Evolutionary conservation across 169 alveolate genomes (phyloP).

Genomic region (Miamiensis avidus): DNA sequence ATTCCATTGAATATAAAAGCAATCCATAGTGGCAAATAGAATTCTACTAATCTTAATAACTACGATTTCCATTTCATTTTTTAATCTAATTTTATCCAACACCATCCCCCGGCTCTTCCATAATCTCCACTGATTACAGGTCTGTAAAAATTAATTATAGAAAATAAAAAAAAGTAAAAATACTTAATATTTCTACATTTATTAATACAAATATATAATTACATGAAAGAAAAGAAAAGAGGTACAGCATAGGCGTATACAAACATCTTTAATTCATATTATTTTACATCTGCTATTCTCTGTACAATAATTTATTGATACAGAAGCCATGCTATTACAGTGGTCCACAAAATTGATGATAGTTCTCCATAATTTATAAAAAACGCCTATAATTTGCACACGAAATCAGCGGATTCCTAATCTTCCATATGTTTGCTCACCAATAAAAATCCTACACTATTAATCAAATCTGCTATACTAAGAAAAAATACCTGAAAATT

Average conservation of each 20-base stretch:
- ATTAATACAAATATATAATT: background rate
- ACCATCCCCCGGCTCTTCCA: constrained; percentile 22
- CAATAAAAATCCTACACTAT: constrained; percentile 1
- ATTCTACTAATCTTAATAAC: constrained; percentile 1
- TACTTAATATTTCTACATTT: background rate
- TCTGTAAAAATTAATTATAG: background rate
- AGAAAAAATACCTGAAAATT: constrained; percentile 3
- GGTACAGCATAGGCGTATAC: constrained; percentile 3
- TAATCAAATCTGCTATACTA: constrained; percentile 15
- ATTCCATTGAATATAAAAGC: constrained; percentile 18
- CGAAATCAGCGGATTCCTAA: background rate
- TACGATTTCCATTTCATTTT: background rate
- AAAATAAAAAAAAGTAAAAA: background rate
- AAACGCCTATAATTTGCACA: constrained; percentile 19
- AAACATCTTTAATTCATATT: constrained; percentile 3
- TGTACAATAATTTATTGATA: background rate
- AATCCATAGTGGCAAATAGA: constrained; percentile 27
- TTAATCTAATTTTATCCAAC: constrained; percentile 5
- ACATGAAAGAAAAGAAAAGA: constrained; percentile 6
- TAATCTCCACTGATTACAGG: constrained; percentile 6
- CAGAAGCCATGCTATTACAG: constrained; percentile 11
- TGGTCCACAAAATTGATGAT: constrained; percentile 26
- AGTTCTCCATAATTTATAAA: constrained; percentile 23
- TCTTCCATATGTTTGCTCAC: background rate
- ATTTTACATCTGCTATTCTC: background rate